Evolutionary conservation across 306 rosid species (phyloP), one percentile per base, ranked within the genome.

Genomic region (Quercus glauca): DNA sequence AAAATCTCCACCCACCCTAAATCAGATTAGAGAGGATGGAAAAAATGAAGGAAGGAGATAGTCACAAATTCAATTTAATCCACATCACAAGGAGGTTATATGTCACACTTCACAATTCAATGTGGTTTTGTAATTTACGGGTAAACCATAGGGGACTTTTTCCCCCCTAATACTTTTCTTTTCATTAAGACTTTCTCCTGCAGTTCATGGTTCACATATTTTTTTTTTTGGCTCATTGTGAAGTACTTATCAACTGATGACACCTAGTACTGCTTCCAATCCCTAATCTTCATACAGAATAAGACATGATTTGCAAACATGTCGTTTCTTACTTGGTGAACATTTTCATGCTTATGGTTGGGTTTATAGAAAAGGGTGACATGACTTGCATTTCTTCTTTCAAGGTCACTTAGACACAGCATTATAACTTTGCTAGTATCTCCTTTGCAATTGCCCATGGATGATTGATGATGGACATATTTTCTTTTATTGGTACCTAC

Each of bases 391-490:
- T 74, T 74, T 25, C 68, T 26, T 78, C 67, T 73, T 33, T 28
- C 19, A 63, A 3, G 29, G 17, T 63, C 6, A 26, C 35, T 28
- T 26, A 5, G 37, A 19, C n/a, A 23, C 15, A 3, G 41, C 15
- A 14, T 61, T 26, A 25, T 61, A 61, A 14, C 5, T 61, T 61
- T 61, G 69, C 4, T 61, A 26, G 41, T 31, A 28, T 63, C 81
- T 78, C 37, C 26, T 57, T 67, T 77, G 52, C 53, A 58, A 68
- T 79, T 79, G 29, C 74, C 51, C 29, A 23, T 70, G 72, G 26
- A 79, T 21, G 20, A 77, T 29, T 7, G 4, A 17, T 56, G 49
- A 73, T 73, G 35, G 35, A 17, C 57, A 20, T 49, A 12, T 49
- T 37, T 45, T 49, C 11, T 2, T 45, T 49, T 49, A 49, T 11